A percentile compares a stretch with the other conserved stretches of the same genome.
Conservation (phyloP, 495 filamentous ascomycete species). For the Aspergillus ostianus region DNA sequence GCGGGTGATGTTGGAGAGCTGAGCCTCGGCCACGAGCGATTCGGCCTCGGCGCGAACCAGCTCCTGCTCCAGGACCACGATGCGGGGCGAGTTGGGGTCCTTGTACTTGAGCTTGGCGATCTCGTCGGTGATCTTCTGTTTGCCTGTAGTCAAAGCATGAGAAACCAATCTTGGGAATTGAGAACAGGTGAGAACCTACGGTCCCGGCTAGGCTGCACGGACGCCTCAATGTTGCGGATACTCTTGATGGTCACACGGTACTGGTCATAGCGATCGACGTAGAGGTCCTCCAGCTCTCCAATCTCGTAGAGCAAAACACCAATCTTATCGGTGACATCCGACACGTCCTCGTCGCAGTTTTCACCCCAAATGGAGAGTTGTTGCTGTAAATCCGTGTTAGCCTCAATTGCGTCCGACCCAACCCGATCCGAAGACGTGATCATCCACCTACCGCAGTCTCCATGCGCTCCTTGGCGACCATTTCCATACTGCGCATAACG, state of each 20-base stretch:
- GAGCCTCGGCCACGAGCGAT: conserved; percentile 95
- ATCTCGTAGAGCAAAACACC: conserved; percentile 98
- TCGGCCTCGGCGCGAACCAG: conserved; percentile 98
- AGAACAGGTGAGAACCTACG: conserved; percentile 53
- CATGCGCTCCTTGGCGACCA: conserved; percentile 93
- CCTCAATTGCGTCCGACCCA: neutral
- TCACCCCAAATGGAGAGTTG: conserved; percentile 99
- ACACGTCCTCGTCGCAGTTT: conserved; percentile 93
- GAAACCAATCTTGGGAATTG: neutral
- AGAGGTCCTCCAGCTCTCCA: conserved; percentile 96
- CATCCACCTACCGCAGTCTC: conserved; percentile 81
- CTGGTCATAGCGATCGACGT: conserved; percentile 97
- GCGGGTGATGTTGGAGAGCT: conserved; percentile 97
- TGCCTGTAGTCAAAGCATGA: conserved; percentile 48
- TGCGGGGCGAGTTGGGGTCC: conserved; percentile 95
- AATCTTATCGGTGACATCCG: conserved; percentile 97
- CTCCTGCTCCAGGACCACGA: conserved; percentile 97
- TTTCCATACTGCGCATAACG: conserved; percentile 96
- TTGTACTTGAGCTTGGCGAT: conserved; percentile 99
- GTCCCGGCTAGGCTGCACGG: conserved; percentile 95
- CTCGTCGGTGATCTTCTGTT: conserved; percentile 99
- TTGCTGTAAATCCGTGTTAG: conserved; percentile 57
- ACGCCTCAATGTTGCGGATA: conserved; percentile 97
- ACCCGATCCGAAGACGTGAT: neutral
- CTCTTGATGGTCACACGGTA: conserved; percentile 99